Evolutionary conservation across 176 grass and related monocot species (phyloP).

Genomic region (Poa annua): DNA sequence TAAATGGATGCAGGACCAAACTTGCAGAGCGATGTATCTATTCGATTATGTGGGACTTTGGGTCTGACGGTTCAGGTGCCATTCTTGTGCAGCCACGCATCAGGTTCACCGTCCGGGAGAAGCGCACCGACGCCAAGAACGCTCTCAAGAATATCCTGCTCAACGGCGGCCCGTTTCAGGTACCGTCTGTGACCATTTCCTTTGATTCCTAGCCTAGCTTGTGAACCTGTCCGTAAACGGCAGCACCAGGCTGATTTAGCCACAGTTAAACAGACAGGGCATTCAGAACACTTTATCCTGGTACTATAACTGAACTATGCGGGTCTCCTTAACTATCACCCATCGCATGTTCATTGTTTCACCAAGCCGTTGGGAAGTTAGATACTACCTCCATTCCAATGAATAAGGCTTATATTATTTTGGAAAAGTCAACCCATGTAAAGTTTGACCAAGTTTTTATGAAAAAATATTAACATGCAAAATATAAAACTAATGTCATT

Average conservation of each 20-base stretch:
- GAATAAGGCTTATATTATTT: no score
- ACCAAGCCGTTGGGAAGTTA: no score
- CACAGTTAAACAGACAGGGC: neutral
- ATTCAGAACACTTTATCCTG: neutral
- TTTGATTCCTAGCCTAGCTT: neutral
- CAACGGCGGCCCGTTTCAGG: constrained; percentile 59
- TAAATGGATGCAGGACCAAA: no score
- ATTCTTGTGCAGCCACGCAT: constrained; percentile 54
- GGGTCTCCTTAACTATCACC: neutral
- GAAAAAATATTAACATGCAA: no score
- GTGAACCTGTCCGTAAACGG: neutral
- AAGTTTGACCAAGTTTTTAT: no score
- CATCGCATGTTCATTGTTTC: neutral
- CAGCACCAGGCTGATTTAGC: neutral
- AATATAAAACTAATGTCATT: no score
- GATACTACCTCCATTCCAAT: no score
- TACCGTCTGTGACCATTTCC: neutral
- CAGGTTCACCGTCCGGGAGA: constrained; percentile 61
- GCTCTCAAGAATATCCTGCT: constrained; percentile 76
- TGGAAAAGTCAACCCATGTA: no score
- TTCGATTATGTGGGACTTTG: neutral
- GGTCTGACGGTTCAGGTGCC: neutral
- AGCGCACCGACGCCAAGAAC: constrained; percentile 65
- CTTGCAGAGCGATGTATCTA: no score
- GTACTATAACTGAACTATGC: neutral